Evolutionary conservation across 225 moss, liverwort and hornwort genomes (phyloP).

Genomic region (Straminergon stramineum): DNA sequence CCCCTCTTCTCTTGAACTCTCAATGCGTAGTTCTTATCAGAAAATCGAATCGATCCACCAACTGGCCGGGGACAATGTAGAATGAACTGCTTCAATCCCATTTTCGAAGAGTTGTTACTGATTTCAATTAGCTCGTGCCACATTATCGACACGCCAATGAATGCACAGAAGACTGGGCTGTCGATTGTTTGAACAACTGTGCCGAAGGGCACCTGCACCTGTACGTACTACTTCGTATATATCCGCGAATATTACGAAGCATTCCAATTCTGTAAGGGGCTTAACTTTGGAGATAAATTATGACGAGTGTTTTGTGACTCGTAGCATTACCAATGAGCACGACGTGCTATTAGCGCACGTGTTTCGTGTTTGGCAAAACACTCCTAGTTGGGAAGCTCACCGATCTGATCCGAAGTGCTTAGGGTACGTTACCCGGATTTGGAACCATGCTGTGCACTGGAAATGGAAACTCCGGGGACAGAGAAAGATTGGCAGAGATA

Average conservation of each 20-base stretch:
- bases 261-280: not conserved
- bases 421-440: not conserved
- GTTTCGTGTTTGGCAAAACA: not conserved
- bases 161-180: not conserved
- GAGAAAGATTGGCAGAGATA: not conserved
- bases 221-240: not conserved
- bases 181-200: not conserved
- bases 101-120: not conserved
- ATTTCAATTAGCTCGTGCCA: not conserved
- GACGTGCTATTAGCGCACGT: not conserved
- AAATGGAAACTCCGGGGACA: not conserved
- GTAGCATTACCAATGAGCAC: not conserved
- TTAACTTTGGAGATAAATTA: not conserved
- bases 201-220: not conserved
- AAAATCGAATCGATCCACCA: not conserved
- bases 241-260: not conserved
- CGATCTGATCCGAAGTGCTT: not conserved
- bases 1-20: not conserved
- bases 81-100: not conserved
- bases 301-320: not conserved
- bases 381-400: not conserved
- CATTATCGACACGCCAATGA: not conserved
- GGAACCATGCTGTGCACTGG: slow-evolving; percentile 9
- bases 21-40: not conserved
- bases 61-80: not conserved